Evolutionary conservation across 352 stramenopile species (phyloP), one percentile per base, ranked within the genome.

Genomic region (Phytopythium mirpurense): DNA sequence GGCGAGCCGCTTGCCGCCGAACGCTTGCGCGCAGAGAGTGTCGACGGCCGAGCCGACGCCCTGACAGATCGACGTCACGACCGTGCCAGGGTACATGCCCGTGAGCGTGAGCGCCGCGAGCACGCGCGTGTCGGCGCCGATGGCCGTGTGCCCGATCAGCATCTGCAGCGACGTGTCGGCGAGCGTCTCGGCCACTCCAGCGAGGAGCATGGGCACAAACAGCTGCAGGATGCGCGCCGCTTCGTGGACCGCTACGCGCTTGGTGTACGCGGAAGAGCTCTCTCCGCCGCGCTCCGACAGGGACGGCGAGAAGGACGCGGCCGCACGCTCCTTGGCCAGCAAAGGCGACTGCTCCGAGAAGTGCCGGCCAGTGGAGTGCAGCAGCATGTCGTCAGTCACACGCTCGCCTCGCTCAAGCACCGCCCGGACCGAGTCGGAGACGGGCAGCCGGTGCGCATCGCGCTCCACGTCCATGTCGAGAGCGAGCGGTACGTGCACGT

Each of bases 11-110:
- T 70, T 69, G n/a, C 56, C 67, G 8, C 71, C 68, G 36, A 67
- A 68, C 2, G 65, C 62, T 21, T 81, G 68, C 3, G 63, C 58
- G 19, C 60, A 69, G 4, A 74, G 23, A 14, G 65, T 81, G 43
- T 68, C 60, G 24, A 75, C 48, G 6, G 48, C 48, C 2, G 48
- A 54, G 5, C 18, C 23, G 10, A 54, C 35, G 15, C 48, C 48
- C 14, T 34, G 3, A 2, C 8, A 10, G 16, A 50, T 32, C 10
- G 43, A 15, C 11, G 43, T 26, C 24, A 57, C 24, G 1, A 49
- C 8, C 57, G 41, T 34, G 7, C 6, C 37, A 8, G 46, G 32
- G 19, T 68, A 59, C 24, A 64, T 53, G 37, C 41, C 24, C 5
- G 55, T 46, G 32, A 77, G 54, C 14, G 46, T 43, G 24, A 63